Evolutionary conservation across 371 early-diverging fungal species (phyloP), one percentile per base, ranked within the genome.

Genomic region (Mucor irregularis): DNA sequence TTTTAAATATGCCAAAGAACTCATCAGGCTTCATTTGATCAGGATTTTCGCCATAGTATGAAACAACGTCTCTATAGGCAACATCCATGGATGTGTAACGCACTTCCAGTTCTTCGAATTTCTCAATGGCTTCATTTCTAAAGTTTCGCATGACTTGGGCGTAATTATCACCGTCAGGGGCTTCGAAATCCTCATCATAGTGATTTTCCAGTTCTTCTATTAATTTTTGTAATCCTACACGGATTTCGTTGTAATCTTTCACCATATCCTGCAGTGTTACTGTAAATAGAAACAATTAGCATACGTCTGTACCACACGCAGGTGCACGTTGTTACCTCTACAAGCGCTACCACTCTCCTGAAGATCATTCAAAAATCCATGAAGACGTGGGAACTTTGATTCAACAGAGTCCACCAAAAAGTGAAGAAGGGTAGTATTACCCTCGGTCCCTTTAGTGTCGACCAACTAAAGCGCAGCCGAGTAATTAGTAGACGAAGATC

Each of bases 1-100:
- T 89, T 66, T 88, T 89, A 80, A 91, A 92, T 31, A 92, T 83
- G 11, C 87, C 85, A 81, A 93, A 92, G 81, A 91, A 94, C 60
- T 93, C 95, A 56, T 96, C 95, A 0, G 92, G 91, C 48, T 90
- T 88, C 73, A 85, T 90, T 34, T 79, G 72, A 21, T 66, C 71
- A 22, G 92, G 76, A 46, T 95, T 91, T 64, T 96, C 96, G 29
- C 95, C 95, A 62, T 78, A 93, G 43, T 84, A 86, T 11, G 71
- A 61, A 24, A 92, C 86, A 4, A 84, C 81, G 54, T 88, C 84
- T 53, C 79, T 77, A 49, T 89, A 90, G 3, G 83, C 64, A 1
- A 82, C 74, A 54, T 90, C 90, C 85, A 88, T 81, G 2, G 81
- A 71, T 2, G 73, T 65, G 53, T 81, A 81, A 34, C 72, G 60